These are phyloP conservation scores for Friedmanniomyces endolithicus DNA, from an alignment of 495 filamentous ascomycete genomes.

Conservation along the genomic window DNA sequence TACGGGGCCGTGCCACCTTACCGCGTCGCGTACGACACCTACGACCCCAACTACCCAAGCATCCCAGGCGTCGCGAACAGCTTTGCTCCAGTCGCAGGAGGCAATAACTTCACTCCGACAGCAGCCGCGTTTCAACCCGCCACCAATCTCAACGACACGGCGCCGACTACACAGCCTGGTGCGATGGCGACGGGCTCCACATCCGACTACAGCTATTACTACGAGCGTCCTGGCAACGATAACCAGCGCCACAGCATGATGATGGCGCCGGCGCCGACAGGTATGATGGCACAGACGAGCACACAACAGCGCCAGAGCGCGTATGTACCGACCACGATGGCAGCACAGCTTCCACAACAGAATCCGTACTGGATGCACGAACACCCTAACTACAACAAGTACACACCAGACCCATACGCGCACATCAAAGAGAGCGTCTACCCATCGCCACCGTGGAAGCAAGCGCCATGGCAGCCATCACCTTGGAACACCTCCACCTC, in stretches of 20 bases:
- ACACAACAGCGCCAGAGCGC: not conserved
- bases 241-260: not conserved
- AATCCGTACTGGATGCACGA: not conserved
- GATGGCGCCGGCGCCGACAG: not conserved
- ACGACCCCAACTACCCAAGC: constrained; percentile 17
- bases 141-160: not conserved
- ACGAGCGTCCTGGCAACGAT: constrained; percentile 5
- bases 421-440: not conserved
- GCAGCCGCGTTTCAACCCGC: constrained; percentile 1
- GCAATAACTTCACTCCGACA: not conserved
- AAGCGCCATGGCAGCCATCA: not conserved
- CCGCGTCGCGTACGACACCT: constrained; percentile 15
- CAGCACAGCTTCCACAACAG: not conserved
- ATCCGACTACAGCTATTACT: constrained; percentile 12
- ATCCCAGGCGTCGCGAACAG: constrained; percentile 19
- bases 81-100: constrained; percentile 9
- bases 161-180: not conserved
- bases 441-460: not conserved
- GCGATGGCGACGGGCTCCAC: not conserved
- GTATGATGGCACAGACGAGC: not conserved
- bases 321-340: not conserved
- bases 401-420: not conserved
- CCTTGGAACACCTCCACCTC: not conserved
- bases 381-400: not conserved
- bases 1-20: constrained; percentile 20